These are phyloP conservation scores for Acanthamoeba quina DNA, from an alignment of 208 protist genomes.

Conservation along the genomic window DNA sequence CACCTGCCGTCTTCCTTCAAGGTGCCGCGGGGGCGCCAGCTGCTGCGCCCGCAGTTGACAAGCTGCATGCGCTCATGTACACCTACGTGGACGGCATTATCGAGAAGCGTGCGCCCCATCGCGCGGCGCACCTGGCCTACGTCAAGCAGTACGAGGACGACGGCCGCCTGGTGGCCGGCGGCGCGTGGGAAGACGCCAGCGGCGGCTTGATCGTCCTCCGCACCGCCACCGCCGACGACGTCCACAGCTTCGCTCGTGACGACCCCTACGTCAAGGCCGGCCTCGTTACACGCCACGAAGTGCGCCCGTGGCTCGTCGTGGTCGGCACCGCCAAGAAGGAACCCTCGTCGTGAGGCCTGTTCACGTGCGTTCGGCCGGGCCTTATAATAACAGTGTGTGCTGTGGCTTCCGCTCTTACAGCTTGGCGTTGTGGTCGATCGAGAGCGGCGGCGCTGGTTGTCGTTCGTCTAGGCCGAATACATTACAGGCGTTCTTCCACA, in stretches of 20 bases:
- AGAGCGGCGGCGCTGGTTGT: no score
- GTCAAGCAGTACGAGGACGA: neutral
- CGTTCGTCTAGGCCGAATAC: conserved; percentile 30
- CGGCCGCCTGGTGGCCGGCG: conserved; percentile 2
- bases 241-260: neutral
- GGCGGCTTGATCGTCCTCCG: conserved; percentile 28
- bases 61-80: conserved; percentile 36
- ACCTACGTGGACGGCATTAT: conserved; percentile 11
- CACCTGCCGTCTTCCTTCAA: no score
- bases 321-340: conserved; percentile 49
- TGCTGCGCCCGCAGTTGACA: conserved; percentile 3
- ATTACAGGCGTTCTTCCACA: conserved; percentile 63
- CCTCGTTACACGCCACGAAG: conserved; percentile 39
- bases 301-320: conserved; percentile 44
- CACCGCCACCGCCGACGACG: conserved; percentile 14
- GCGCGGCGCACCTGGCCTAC: conserved; percentile 35
- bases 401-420: no score
- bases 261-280: conserved; percentile 42
- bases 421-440: no score
- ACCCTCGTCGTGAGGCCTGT: neutral
- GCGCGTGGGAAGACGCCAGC: conserved; percentile 51
- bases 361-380: no score
- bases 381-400: no score
- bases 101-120: neutral
- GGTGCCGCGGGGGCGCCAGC: neutral